A percentile compares a stretch with the other conserved stretches of the same genome.
These are phyloP conservation scores for Cylindrotheca fusiformis DNA, from an alignment of 108 stramenopile genomes.

Conservation along the genomic window DNA sequence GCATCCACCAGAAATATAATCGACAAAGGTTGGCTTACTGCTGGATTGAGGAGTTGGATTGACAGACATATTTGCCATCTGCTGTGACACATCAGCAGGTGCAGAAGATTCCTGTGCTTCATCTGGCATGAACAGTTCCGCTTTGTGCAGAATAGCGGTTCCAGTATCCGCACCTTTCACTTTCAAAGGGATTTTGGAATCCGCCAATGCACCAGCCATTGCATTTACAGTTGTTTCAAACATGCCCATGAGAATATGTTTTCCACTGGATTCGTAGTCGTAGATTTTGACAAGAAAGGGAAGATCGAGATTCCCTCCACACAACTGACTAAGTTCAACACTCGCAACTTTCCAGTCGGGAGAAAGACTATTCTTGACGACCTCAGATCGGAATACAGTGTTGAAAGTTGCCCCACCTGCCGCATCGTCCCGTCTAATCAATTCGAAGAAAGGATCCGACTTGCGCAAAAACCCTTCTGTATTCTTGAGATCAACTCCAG, in stretches of 20 bases:
- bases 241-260: slow-evolving; percentile 58
- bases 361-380: slow-evolving; percentile 46
- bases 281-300: slow-evolving; percentile 46
- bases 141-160: slow-evolving; percentile 18
- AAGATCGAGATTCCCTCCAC: slow-evolving; percentile 40
- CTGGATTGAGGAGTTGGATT: neutral
- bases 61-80: slow-evolving; percentile 17
- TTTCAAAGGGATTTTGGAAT: slow-evolving; percentile 6
- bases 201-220: slow-evolving; percentile 6
- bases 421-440: slow-evolving; percentile 45
- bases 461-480: slow-evolving; percentile 73
- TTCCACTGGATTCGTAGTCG: slow-evolving; percentile 50
- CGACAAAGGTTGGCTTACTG: slow-evolving; percentile 34
- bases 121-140: slow-evolving; percentile 18
- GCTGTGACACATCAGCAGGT: neutral
- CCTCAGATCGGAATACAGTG: slow-evolving; percentile 37
- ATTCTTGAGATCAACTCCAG: slow-evolving; percentile 74
- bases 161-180: slow-evolving; percentile 35
- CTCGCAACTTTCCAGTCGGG: slow-evolving; percentile 45
- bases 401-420: slow-evolving; percentile 55
- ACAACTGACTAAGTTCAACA: slow-evolving; percentile 40
- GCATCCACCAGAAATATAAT: slow-evolving; percentile 54
- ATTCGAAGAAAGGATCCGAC: slow-evolving; percentile 79
- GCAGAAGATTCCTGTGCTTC: slow-evolving; percentile 9
- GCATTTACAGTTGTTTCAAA: slow-evolving; percentile 51